phyloP scores from a whole-genome alignment of 2,329 filamentous ascomycete genomes.

The Penicillium brasilianum region DNA sequence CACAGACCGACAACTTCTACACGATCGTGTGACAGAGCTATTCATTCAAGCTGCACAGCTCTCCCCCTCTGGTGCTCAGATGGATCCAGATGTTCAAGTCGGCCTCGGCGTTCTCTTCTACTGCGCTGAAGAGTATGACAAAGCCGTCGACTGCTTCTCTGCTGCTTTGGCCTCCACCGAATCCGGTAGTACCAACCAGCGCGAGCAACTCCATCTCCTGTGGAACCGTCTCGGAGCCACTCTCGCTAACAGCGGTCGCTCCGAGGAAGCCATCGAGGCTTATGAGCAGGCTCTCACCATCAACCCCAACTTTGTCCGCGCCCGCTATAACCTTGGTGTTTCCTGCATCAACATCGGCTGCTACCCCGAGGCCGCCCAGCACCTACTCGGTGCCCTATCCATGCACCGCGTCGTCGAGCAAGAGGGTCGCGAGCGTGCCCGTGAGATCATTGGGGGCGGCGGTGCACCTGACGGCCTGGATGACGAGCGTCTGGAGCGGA shows the following conservation, averaged over 20 bases:
- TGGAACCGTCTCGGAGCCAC: conserved; percentile 98
- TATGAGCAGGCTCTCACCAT: conserved; percentile 91
- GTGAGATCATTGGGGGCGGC: conserved; percentile 74
- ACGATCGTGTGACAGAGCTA: conserved; percentile 85
- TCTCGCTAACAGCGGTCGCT: conserved; percentile 89
- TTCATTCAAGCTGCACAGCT: conserved; percentile 94
- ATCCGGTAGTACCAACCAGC: conserved; percentile 79
- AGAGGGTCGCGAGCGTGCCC: conserved; percentile 79
- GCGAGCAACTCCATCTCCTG: conserved; percentile 85
- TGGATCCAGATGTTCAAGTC: conserved; percentile 98
- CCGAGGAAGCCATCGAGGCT: conserved; percentile 93
- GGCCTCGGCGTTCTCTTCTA: conserved; percentile 97
- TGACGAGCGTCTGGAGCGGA: conserved; percentile 79
- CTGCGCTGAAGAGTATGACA: conserved; percentile 95
- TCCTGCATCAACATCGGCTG: conserved; percentile 98
- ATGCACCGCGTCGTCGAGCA: conserved; percentile 96
- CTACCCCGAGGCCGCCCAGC: conserved; percentile 88
- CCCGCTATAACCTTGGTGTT: conserved; percentile 94
- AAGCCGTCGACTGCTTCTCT: conserved; percentile 97
- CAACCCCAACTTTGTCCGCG: conserved; percentile 94
- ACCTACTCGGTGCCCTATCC: conserved; percentile 85
- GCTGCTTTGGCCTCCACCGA: conserved; percentile 86
- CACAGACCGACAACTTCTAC: conserved; percentile 86
- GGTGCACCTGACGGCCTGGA: conserved; percentile 51
- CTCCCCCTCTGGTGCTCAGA: conserved; percentile 87